Evolutionary conservation across 345 rosid species (phyloP).

Genomic region (Euphorbia peplus): DNA sequence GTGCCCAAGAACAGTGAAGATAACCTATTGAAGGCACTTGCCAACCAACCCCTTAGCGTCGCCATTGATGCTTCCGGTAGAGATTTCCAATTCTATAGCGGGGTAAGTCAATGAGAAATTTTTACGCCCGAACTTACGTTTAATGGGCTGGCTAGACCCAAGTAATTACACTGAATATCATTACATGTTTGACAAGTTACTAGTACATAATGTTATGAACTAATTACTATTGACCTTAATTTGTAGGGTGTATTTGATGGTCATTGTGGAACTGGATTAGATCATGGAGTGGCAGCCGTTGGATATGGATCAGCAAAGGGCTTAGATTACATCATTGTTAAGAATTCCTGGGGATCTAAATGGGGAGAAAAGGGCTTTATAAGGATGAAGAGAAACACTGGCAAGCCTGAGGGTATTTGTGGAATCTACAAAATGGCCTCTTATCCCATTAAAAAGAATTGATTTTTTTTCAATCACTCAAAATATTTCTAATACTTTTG

Average conservation of each 20-base stretch:
- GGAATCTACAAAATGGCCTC: conserved; percentile 36
- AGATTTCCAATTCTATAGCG: conserved; percentile 34
- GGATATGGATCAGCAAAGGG: conserved; percentile 30
- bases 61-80: conserved; percentile 35
- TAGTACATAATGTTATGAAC: too few relatives aligned
- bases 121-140: too few relatives aligned
- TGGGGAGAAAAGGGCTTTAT: conserved; percentile 31
- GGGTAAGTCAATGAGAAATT: conserved; percentile 15
- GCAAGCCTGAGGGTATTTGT: conserved; percentile 26
- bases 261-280: conserved; percentile 24
- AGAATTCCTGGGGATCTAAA: conserved; percentile 34
- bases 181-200: too few relatives aligned
- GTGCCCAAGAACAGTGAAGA: conserved; percentile 31
- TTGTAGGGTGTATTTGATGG: conserved; percentile 34
- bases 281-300: conserved; percentile 34
- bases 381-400: conserved; percentile 31
- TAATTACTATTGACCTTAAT: not conserved
- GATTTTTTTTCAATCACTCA: not conserved
- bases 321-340: conserved; percentile 25
- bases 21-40: conserved; percentile 28
- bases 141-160: too few relatives aligned
- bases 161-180: too few relatives aligned
- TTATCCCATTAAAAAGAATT: conserved; percentile 29
- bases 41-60: conserved; percentile 31
- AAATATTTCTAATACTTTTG: not conserved